phyloP scores from a whole-genome alignment of 306 rosid species.

The Quercus suber region DNA sequence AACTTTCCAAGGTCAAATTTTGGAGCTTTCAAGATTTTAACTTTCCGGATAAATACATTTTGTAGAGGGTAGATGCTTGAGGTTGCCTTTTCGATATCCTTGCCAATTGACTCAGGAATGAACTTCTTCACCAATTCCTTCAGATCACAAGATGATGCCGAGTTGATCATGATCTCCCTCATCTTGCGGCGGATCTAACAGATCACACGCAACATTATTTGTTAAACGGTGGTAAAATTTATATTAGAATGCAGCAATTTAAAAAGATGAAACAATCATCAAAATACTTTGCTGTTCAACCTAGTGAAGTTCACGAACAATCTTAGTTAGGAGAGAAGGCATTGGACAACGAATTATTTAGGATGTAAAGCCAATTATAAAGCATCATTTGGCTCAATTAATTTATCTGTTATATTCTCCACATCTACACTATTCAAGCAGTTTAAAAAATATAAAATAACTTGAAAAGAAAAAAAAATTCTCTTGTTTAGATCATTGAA shows the following conservation, averaged over 20 bases:
- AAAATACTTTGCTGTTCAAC: background rate
- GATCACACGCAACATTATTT: background rate
- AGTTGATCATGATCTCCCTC: slow-evolving; percentile 82
- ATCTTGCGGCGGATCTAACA: slow-evolving; percentile 87
- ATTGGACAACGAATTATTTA: background rate
- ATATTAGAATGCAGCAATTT: background rate
- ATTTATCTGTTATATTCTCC: background rate
- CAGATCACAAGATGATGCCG: slow-evolving; percentile 78
- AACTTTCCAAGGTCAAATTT: slow-evolving; percentile 90
- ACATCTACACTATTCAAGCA: background rate
- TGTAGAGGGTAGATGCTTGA: slow-evolving; percentile 75
- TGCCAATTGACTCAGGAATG: slow-evolving; percentile 89
- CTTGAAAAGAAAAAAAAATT: background rate
- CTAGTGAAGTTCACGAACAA: background rate
- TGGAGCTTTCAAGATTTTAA: slow-evolving; percentile 91
- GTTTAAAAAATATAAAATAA: background rate
- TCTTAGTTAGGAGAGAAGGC: background rate
- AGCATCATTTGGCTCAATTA: background rate
- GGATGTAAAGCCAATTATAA: background rate
- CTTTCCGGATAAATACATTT: slow-evolving; percentile 82
- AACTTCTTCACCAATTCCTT: slow-evolving; percentile 89
- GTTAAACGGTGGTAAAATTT: background rate
- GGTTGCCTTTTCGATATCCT: slow-evolving; percentile 86
- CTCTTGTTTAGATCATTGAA: too few relatives aligned
- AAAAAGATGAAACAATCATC: background rate